Conservation (phyloP, 805 yeast species). For the Komagataella populi region DNA sequence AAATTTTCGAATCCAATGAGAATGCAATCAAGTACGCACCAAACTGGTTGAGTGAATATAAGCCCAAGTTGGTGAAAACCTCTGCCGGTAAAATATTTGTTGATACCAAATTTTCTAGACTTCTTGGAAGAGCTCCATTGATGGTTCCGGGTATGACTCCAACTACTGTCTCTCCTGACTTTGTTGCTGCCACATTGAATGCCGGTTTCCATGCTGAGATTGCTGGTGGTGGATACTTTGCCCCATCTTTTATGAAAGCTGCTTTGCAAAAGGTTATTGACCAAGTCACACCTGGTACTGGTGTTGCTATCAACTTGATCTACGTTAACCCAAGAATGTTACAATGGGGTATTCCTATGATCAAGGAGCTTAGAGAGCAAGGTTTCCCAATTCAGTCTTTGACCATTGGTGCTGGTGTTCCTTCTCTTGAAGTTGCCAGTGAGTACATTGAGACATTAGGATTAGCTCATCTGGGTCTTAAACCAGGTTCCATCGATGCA, state of each 20-base stretch:
- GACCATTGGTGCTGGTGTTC: slow-evolving; percentile 99
- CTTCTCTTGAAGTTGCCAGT: slow-evolving; percentile 91
- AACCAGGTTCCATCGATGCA: slow-evolving; percentile 95
- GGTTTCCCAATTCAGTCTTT: slow-evolving; percentile 95
- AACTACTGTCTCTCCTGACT: slow-evolving; percentile 87
- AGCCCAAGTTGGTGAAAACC: slow-evolving; percentile 76
- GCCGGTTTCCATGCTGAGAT: slow-evolving; percentile 96
- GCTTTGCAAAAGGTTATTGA: slow-evolving; percentile 68
- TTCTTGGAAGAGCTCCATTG: slow-evolving; percentile 89
- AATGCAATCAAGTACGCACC: slow-evolving; percentile 66
- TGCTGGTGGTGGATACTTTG: slow-evolving; percentile 98
- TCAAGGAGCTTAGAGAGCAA: slow-evolving; percentile 72
- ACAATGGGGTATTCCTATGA: slow-evolving; percentile 97
- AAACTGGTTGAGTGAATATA: slow-evolving; percentile 82
- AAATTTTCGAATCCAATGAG: slow-evolving; percentile 63
- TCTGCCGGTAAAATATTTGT: slow-evolving; percentile 64
- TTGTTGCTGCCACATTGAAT: slow-evolving; percentile 85
- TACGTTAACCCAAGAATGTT: slow-evolving; percentile 96
- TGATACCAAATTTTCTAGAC: slow-evolving; percentile 86
- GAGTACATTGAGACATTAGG: slow-evolving; percentile 92
- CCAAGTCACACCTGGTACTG: slow-evolving; percentile 69
- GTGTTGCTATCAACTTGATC: slow-evolving; percentile 83
- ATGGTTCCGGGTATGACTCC: slow-evolving; percentile 99
- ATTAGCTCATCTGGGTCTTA: slow-evolving; percentile 85
- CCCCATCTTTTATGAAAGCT: slow-evolving; percentile 49